These are phyloP conservation scores for Paramecium primaurelia DNA, from an alignment of 73 alveolate species.

Conservation along the genomic window DNA sequence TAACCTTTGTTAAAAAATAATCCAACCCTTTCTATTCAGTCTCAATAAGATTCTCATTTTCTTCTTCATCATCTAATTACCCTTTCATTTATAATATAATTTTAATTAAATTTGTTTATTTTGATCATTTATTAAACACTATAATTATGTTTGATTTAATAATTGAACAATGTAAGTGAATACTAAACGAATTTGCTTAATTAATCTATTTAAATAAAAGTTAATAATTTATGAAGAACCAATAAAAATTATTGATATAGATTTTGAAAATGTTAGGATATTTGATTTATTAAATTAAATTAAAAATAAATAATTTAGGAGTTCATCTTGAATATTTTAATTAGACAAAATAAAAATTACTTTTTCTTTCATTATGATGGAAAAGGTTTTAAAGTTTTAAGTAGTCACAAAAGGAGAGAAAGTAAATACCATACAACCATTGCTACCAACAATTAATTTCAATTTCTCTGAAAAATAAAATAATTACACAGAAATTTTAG, in stretches of 20 bases:
- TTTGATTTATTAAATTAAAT: background rate
- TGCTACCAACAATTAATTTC: background rate
- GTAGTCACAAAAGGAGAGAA: background rate
- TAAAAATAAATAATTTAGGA: background rate
- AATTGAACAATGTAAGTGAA: background rate
- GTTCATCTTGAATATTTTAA: background rate
- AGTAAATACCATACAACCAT: background rate
- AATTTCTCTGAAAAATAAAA: background rate
- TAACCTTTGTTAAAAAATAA: background rate
- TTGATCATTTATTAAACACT: background rate
- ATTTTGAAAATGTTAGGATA: background rate
- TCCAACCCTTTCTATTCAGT: conserved; percentile 39
- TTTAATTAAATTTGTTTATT: background rate
- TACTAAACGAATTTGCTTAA: background rate
- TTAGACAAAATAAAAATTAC: background rate
- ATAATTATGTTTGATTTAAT: background rate
- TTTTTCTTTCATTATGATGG: background rate
- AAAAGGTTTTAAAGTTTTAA: background rate
- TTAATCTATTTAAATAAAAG: background rate
- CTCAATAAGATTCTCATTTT: conserved; percentile 6
- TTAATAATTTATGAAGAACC: no score
- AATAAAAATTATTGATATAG: background rate
- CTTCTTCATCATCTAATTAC: background rate
- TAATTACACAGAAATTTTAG: background rate
- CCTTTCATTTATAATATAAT: background rate